phyloP scores from a whole-genome alignment of 208 protist species.

The Willaertia magna region DNA sequence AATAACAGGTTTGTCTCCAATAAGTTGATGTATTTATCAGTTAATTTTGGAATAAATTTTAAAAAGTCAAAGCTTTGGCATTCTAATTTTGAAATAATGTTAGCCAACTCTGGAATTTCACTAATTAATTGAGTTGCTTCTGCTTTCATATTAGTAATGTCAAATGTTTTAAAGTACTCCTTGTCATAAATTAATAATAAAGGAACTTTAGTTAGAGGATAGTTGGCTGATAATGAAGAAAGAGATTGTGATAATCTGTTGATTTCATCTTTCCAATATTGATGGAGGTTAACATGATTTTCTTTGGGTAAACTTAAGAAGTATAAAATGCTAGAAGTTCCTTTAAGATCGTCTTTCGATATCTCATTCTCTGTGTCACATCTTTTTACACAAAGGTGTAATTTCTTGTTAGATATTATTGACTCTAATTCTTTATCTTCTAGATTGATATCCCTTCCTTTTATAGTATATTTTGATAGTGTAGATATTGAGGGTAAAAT shows the following conservation, averaged over 20 bases:
- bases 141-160: neutral
- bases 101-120: no score
- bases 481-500: neutral
- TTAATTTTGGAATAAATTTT: no score
- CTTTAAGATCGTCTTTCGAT: neutral
- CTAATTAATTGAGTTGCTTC: no score
- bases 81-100: no score
- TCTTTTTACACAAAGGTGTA: neutral
- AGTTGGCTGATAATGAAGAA: neutral
- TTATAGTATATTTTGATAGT: neutral
- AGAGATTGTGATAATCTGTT: neutral
- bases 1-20: no score
- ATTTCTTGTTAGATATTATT: neutral
- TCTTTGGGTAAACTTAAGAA: neutral
- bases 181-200: neutral
- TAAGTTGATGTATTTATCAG: no score
- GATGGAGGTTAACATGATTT: neutral
- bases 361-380: neutral
- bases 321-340: neutral
- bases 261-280: neutral
- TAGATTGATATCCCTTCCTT: neutral
- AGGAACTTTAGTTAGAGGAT: neutral
- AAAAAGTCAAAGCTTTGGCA: no score
- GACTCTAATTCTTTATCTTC: neutral
- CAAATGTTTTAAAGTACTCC: neutral